phyloP scores from a whole-genome alignment of 441 rosid genomes.

The Populus hybrid region DNA sequence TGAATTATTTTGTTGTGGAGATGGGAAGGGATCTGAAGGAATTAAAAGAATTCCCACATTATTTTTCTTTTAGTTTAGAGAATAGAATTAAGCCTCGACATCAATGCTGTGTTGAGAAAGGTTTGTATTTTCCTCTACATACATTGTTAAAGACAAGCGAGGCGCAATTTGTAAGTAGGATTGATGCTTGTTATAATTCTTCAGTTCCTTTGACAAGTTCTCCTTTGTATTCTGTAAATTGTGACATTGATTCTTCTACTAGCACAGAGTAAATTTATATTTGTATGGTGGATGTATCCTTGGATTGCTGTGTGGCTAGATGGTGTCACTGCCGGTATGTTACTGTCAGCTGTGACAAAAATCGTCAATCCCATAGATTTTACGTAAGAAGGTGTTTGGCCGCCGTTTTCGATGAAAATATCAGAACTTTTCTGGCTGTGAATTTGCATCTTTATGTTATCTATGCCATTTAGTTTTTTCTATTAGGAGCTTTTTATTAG shows the following conservation, averaged over 20 bases:
- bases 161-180: slow-evolving; percentile 43
- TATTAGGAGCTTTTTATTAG: not conserved
- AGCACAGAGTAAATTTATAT: slow-evolving; percentile 21
- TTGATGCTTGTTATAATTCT: slow-evolving; percentile 67
- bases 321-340: not conserved
- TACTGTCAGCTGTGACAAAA: not conserved
- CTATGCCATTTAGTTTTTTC: not conserved
- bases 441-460: not conserved
- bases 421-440: not conserved
- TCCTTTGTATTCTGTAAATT: slow-evolving; percentile 51
- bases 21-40: slow-evolving; percentile 85
- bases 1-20: slow-evolving; percentile 62
- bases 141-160: slow-evolving; percentile 61
- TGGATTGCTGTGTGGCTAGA: slow-evolving; percentile 8
- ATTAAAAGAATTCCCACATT: slow-evolving; percentile 71
- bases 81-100: slow-evolving; percentile 83
- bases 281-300: not conserved
- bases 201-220: slow-evolving; percentile 55
- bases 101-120: slow-evolving; percentile 59
- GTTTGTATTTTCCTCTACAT: slow-evolving; percentile 62
- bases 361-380: not conserved
- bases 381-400: not conserved
- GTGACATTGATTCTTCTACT: slow-evolving; percentile 23
- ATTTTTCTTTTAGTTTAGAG: slow-evolving; percentile 78
- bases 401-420: not conserved